Conservation (phyloP, 1,284 basidiomycete species). For the Naganishia albida region DNA sequence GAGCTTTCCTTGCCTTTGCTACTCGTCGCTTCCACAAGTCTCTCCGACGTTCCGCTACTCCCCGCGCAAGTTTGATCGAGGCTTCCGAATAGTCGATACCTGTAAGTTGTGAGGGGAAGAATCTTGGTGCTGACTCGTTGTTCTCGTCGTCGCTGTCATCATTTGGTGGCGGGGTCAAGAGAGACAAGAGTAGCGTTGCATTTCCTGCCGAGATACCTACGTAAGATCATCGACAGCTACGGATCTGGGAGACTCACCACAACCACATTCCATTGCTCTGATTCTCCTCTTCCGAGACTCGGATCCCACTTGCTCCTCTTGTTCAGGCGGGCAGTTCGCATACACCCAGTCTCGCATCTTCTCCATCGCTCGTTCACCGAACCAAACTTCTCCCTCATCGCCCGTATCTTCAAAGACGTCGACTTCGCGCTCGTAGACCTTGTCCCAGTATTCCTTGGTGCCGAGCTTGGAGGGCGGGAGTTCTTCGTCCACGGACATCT, state of each 20-base stretch:
- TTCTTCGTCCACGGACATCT: constrained; percentile 45
- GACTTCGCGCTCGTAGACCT: constrained; percentile 54
- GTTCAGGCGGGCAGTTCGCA: constrained; percentile 39
- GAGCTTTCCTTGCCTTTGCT: constrained; percentile 4
- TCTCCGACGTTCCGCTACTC: constrained; percentile 39
- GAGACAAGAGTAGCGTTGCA: constrained; percentile 51
- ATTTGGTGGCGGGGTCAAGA: constrained; percentile 44
- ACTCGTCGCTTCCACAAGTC: constrained; percentile 14
- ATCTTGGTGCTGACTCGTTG: constrained; percentile 37
- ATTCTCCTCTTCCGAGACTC: constrained; percentile 6
- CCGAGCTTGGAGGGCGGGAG: constrained; percentile 52
- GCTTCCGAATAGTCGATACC: constrained; percentile 52
- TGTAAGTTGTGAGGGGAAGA: constrained; percentile 39
- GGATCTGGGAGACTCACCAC: constrained; percentile 14
- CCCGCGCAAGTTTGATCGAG: constrained; percentile 41
- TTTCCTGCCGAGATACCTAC: constrained; percentile 40
- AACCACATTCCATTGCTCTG: constrained; percentile 34
- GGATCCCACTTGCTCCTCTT: background rate
- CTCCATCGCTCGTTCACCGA: constrained; percentile 48
- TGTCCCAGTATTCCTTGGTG: constrained; percentile 55
- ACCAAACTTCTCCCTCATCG: constrained; percentile 54
- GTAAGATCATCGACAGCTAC: background rate
- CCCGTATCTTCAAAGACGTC: constrained; percentile 51
- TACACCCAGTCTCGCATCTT: constrained; percentile 53
- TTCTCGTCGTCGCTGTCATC: constrained; percentile 22